phyloP scores from a whole-genome alignment of 441 rosid species.

The Populus hybrid region DNA sequence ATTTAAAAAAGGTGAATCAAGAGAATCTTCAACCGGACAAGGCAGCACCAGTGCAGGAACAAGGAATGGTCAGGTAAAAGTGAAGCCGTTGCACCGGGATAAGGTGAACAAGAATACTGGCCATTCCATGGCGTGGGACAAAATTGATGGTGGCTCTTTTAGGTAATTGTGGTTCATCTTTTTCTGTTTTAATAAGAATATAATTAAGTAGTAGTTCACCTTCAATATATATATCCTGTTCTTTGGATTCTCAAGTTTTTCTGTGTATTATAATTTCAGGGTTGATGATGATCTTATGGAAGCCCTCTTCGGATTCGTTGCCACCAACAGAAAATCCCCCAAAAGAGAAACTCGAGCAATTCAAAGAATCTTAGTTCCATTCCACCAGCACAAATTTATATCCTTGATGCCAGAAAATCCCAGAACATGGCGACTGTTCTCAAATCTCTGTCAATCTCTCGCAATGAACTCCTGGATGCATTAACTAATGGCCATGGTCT shows the following conservation, averaged over 20 bases:
- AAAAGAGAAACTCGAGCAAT: conserved; percentile 16
- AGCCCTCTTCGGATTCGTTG: conserved; percentile 87
- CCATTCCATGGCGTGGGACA: conserved; percentile 97
- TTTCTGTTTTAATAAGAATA: neutral
- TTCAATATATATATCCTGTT: neutral
- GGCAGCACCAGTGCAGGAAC: conserved; percentile 11
- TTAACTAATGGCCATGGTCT: conserved; percentile 58
- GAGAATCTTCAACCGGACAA: conserved; percentile 30
- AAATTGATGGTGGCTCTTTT: conserved; percentile 73
- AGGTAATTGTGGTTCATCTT: conserved; percentile 39
- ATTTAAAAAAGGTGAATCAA: conserved; percentile 15
- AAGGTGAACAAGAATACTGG: conserved; percentile 59
- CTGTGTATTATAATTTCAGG: conserved; percentile 29
- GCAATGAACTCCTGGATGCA: conserved; percentile 49
- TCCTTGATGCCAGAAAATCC: conserved; percentile 73
- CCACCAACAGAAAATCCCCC: conserved; percentile 54
- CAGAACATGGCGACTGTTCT: conserved; percentile 79
- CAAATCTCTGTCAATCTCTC: conserved; percentile 60
- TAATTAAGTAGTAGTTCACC: neutral
- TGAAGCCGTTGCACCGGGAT: conserved; percentile 95
- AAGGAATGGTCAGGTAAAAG: conserved; percentile 53
- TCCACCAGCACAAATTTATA: conserved; percentile 38
- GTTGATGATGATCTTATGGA: conserved; percentile 90
- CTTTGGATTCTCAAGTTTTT: neutral
- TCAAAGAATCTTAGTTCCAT: conserved; percentile 22